phyloP scores from a whole-genome alignment of 345 rosid species.

The Melaleuca alternifolia region DNA sequence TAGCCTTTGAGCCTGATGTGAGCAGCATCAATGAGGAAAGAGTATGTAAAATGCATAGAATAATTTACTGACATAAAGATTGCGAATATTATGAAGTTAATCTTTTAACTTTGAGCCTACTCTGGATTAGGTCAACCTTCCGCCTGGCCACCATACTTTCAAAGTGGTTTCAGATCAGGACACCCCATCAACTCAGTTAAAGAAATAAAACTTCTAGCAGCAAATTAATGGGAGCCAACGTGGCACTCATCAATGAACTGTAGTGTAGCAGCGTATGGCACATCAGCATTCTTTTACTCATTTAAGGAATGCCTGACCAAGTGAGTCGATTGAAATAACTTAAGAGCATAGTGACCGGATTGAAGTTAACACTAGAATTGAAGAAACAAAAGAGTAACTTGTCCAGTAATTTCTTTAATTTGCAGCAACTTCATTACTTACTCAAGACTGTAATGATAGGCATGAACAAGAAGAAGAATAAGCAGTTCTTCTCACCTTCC shows the following conservation, averaged over 20 bases:
- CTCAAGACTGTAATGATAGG: not conserved
- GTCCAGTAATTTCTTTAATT: not conserved
- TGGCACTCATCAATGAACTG: not conserved
- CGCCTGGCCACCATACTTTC: not conserved
- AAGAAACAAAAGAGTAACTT: not conserved
- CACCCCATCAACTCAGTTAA: not conserved
- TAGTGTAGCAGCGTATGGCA: not conserved
- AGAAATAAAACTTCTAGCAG: not conserved
- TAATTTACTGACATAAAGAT: not conserved
- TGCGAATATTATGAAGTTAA: not conserved
- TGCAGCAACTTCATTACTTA: not conserved
- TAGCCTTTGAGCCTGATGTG: not conserved
- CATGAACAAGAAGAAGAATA: not conserved
- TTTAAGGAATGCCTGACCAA: not conserved
- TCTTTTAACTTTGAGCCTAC: not conserved
- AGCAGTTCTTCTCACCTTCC: constrained; percentile 26
- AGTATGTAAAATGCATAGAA: not conserved
- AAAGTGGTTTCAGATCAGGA: not conserved
- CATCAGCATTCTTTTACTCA: not conserved
- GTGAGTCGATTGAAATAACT: not conserved
- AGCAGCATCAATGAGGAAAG: not conserved
- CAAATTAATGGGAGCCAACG: not conserved
- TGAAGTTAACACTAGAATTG: not conserved
- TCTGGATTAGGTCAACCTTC: not conserved
- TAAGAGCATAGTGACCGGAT: not conserved